Evolutionary conservation across 2,329 filamentous ascomycete genomes (phyloP), one percentile per base, ranked within the genome.

Genomic region (Penicillium thymicola): DNA sequence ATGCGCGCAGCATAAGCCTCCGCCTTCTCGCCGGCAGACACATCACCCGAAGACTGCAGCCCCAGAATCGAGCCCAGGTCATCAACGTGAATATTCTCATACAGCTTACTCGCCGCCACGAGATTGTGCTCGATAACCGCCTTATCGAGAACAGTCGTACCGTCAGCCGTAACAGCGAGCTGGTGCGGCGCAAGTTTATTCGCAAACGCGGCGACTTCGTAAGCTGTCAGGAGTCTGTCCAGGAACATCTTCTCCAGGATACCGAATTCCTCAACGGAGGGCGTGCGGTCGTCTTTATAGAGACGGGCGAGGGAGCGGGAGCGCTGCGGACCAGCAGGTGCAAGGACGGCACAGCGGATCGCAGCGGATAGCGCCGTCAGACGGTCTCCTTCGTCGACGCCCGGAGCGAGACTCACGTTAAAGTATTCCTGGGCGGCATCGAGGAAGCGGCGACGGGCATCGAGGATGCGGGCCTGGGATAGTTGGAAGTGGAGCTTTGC

Each of bases 221-320:
- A 83, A 0, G 88, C 85, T 0, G 85, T 84, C 47, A 99, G 81
- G 4, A 99, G 80, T 6, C 92, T 85, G 74, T 97, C 91, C 47
- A 97, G 82, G 74, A 96, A 96, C 85, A 99, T 97, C 80, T 97
- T 97, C 79, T 97, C 94, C 14, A 99, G 79, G 52, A 99, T 97
- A 47, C 85, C 81, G 70, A 89, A 93, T 75, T 97, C 90, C 32
- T 88, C 84, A 2, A 94, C 83, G 48, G 86, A 84, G 4, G 81
- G 79, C 0, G 90, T 83, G 30, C 94, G 85, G 63, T 97, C 94
- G 74, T 99, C 94, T 75, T 96, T 96, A 82, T 96, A 96, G 14
- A 99, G 79, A 51, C 89, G 87, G 5, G 86, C 90, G 18, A 99
- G 82, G 42, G 88, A 86, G 45, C 90, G 85, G 60, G 89, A 91